A percentile compares a stretch with the other conserved stretches of the same genome.
These are phyloP conservation scores for Carallia pectinifolia DNA, from an alignment of 345 rosid species.

Conservation along the genomic window DNA sequence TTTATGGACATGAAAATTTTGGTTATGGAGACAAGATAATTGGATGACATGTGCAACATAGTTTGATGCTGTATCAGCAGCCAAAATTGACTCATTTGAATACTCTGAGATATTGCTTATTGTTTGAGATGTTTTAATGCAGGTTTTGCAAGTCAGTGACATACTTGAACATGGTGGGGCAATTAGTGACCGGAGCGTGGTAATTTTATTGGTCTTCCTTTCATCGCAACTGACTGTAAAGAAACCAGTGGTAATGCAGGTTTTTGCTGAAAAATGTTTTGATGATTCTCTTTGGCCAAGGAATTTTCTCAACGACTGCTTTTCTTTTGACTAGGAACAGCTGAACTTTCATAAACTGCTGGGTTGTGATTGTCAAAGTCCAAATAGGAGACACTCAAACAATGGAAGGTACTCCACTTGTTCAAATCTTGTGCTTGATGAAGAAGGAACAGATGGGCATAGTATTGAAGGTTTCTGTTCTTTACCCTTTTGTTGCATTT, in stretches of 20 bases:
- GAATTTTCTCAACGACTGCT: constrained; percentile 16
- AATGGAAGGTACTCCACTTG: constrained; percentile 16
- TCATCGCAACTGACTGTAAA: constrained; percentile 65
- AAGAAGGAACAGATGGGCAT: constrained; percentile 35
- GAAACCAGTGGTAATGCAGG: constrained; percentile 56
- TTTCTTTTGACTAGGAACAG: constrained; percentile 52
- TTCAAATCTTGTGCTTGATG: constrained; percentile 26
- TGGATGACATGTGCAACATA: not conserved
- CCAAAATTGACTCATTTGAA: not conserved
- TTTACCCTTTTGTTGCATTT: not conserved
- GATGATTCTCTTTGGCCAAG: not conserved
- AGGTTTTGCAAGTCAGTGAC: constrained; percentile 90
- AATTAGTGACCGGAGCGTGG: constrained; percentile 61
- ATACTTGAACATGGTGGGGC: constrained; percentile 80
- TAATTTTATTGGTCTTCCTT: constrained; percentile 70
- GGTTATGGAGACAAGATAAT: constrained; percentile 3
- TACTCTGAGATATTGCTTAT: not conserved
- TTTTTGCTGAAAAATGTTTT: not conserved
- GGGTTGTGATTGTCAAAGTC: constrained; percentile 61
- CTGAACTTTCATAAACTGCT: constrained; percentile 85
- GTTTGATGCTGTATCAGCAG: not conserved
- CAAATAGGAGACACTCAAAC: constrained; percentile 53
- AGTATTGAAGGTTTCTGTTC: constrained; percentile 45
- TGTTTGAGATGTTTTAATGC: constrained; percentile 13
- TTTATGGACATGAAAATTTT: not conserved